Conservation (phyloP, 331 rosid species). For the Malus hybrid region DNA sequence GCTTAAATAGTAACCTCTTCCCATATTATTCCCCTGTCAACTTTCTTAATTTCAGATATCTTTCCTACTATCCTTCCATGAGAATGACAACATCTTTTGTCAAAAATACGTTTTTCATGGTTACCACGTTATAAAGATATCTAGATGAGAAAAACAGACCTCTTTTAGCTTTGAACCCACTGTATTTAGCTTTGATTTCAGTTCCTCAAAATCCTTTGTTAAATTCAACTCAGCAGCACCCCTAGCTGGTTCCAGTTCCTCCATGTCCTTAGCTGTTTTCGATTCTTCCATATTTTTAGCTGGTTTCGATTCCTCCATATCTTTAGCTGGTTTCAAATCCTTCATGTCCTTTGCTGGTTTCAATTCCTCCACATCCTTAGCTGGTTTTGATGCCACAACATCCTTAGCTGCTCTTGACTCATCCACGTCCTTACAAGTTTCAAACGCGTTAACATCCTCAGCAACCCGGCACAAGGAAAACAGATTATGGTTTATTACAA, state of each 20-base stretch:
- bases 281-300: conserved; percentile 19
- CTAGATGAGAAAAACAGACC: conserved; percentile 40
- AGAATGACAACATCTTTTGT: background rate
- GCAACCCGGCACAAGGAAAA: conserved; percentile 29
- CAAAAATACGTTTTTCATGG: background rate
- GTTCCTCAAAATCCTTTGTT: conserved; percentile 47
- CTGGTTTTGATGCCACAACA: background rate
- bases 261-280: conserved; percentile 9
- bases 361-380: too few relatives aligned
- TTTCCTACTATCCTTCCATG: conserved; percentile 11
- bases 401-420: conserved; percentile 35
- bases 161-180: conserved; percentile 64
- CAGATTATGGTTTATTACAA: background rate
- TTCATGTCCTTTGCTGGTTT: too few relatives aligned
- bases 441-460: conserved; percentile 39
- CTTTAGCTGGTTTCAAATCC: conserved; percentile 19
- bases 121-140: background rate
- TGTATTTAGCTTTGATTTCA: conserved; percentile 43
- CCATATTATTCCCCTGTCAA: background rate
- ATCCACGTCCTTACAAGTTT: conserved; percentile 18
- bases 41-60: background rate
- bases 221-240: conserved; percentile 8
- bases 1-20: background rate
- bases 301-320: too few relatives aligned
- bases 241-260: conserved; percentile 19